Percentiles rank a stretch among this genome's conserved stretches.
phyloP scores from a whole-genome alignment of 495 filamentous ascomycete species.

The Rhizodiscina lignyota region DNA sequence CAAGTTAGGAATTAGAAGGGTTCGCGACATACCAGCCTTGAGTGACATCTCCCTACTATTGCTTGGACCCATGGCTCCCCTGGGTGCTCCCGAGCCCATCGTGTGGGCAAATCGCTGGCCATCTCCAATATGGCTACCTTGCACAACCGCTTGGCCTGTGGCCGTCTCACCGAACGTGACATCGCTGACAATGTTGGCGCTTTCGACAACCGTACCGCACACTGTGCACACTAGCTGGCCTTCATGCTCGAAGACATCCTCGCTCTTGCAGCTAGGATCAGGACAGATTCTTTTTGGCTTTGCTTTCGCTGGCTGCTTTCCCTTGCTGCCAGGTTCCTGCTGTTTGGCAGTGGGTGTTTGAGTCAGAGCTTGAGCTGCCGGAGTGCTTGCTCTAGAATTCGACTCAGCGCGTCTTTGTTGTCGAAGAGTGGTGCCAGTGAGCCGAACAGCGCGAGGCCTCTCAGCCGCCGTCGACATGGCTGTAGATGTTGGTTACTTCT shows the following conservation, averaged over 20 bases:
- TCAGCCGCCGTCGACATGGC: too few relatives aligned
- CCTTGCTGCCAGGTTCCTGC: too few relatives aligned
- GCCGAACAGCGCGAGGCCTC: too few relatives aligned
- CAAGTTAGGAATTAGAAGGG: background rate
- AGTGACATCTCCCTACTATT: conserved; percentile 26
- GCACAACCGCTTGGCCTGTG: conserved; percentile 74
- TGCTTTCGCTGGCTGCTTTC: too few relatives aligned
- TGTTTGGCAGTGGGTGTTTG: too few relatives aligned
- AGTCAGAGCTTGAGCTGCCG: too few relatives aligned
- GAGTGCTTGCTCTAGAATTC: too few relatives aligned
- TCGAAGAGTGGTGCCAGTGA: too few relatives aligned
- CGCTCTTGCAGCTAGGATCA: too few relatives aligned
- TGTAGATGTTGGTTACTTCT: too few relatives aligned
- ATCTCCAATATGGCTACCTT: conserved; percentile 73
- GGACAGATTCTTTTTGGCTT: too few relatives aligned
- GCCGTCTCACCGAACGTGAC: conserved; percentile 74
- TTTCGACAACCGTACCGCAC: conserved; percentile 68
- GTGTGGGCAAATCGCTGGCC: conserved; percentile 54
- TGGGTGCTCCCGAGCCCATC: conserved; percentile 37
- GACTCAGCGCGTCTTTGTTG: too few relatives aligned
- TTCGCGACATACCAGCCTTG: background rate
- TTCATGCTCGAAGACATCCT: conserved; percentile 24
- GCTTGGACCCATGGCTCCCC: conserved; percentile 34
- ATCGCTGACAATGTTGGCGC: conserved; percentile 79
- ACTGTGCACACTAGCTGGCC: conserved; percentile 50